Conservation (phyloP, 257 asterid genomes). For the Parsonsia alboflavescens region DNA sequence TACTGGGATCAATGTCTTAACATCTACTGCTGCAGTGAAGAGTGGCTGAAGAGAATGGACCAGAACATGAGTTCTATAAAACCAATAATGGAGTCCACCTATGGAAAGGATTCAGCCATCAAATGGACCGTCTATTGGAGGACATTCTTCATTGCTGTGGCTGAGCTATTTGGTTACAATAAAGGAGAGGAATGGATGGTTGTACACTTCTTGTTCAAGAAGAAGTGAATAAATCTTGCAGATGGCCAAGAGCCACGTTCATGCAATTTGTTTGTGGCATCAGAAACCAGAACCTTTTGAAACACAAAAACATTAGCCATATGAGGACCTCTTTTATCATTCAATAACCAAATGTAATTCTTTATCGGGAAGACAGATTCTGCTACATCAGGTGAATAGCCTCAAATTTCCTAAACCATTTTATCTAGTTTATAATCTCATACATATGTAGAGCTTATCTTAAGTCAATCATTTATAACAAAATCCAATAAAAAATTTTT, state of each 20-base stretch:
- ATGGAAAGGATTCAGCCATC: conserved; percentile 76
- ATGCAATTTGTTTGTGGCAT: neutral
- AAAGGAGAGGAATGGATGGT: conserved; percentile 98
- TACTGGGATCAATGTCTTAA: too few relatives aligned
- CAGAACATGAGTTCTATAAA: conserved; percentile 36
- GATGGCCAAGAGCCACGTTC: neutral
- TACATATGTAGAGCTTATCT: too few relatives aligned
- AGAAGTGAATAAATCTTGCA: conserved; percentile 20
- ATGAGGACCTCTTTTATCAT: neutral
- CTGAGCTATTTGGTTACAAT: conserved; percentile 67
- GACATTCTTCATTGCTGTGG: conserved; percentile 85
- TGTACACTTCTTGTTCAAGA: conserved; percentile 71
- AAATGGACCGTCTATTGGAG: conserved; percentile 96
- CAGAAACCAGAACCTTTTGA: neutral
- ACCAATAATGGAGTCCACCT: conserved; percentile 86
- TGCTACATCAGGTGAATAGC: neutral
- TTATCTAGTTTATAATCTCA: too few relatives aligned
- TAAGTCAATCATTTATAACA: too few relatives aligned
- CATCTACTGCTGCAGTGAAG: conserved; percentile 59
- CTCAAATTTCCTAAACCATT: neutral
- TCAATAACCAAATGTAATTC: conserved; percentile 32
- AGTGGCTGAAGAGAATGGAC: conserved; percentile 92
- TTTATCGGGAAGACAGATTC: conserved; percentile 57
- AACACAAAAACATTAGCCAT: neutral
- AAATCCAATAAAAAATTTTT: too few relatives aligned